Base-by-base conservation (phyloP, 1,284 basidiomycete species). In the Coniferiporia weirii region DNA sequence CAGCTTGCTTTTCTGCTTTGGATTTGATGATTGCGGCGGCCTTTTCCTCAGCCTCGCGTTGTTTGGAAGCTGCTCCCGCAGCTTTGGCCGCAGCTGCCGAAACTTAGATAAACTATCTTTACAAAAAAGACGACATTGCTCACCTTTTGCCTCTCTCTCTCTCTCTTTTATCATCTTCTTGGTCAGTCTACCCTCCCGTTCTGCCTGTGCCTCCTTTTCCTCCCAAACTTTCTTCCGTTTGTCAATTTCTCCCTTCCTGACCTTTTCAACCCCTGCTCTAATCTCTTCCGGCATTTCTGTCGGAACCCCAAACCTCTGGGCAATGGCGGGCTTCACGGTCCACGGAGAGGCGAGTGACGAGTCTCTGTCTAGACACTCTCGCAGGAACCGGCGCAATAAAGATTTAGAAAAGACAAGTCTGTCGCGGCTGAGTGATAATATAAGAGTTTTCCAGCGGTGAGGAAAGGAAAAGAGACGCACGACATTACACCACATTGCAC, bases 331-430 rank as follows among this genome's bases (percentile, higher is more conserved):
- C 70, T 98, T 97, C 40, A 98, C 94, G 1, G 87, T 86, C 96
- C 96, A 99, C 2, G 96, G 95, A 0, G 93, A 92, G 36, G 91
- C 94, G 43, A 96, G 88, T 17, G 92, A 89, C 12, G 94, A 81
- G 62, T 96, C 94, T 52, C 96, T 87, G 65, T 90, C 84, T 3
- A 98, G 87, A 68, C 93, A 95, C 69, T 98, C 96, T 62, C 93
- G 89, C 54, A 99, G 89, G 74, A 96, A 98, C 43, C 95, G 90
- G 64, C 95, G 92, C 34, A 99, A 81, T 66, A 98, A 96, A 13
- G 95, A 94, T 71, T 98, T 97, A 47, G 93, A 96, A 74, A 98
- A 98, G 19, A 91, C 87, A 38, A 95, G 81, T 59, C 95, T 91
- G 71, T 99, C 96, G 62, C 96, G 93, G 69, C 92, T 95, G 65